Conservation (phyloP, 495 filamentous ascomycete genomes). For the Aspergillus saccharolyticus region DNA sequence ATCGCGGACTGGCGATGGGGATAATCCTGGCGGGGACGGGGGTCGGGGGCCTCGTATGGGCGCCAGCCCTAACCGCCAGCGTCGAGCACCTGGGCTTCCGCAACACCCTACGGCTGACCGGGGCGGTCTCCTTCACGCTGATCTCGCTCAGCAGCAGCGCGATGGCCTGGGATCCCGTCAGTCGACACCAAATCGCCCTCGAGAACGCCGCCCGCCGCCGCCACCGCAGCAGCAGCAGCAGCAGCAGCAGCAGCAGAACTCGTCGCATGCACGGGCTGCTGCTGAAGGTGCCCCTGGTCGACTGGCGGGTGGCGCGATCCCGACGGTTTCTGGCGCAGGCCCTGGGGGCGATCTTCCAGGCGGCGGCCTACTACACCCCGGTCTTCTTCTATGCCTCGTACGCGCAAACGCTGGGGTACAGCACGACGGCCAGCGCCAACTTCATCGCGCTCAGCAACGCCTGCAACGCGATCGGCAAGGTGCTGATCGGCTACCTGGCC, state of each 20-base stretch:
- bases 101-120: neutral
- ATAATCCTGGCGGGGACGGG: neutral
- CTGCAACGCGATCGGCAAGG: neutral
- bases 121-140: neutral
- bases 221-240: too few species aligned
- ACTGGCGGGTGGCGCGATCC: slow-evolving; percentile 2
- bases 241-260: too few species aligned
- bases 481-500: neutral
- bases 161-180: neutral
- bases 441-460: neutral
- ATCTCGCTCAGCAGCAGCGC: neutral
- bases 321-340: neutral
- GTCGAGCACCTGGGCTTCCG: neutral
- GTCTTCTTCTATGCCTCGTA: neutral
- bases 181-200: neutral
- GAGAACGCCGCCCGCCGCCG: neutral
- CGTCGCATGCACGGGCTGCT: slow-evolving; percentile 1
- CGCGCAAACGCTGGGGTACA: neutral
- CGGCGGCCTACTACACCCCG: slow-evolving; percentile 2
- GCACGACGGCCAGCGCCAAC: neutral
- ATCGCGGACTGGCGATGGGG: neutral
- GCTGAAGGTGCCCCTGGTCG: slow-evolving; percentile 1
- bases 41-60: neutral
- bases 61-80: slow-evolving; percentile 1
- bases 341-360: neutral